Conservation (phyloP, 352 stramenopile genomes). For the Globisporangium echinulatum region DNA sequence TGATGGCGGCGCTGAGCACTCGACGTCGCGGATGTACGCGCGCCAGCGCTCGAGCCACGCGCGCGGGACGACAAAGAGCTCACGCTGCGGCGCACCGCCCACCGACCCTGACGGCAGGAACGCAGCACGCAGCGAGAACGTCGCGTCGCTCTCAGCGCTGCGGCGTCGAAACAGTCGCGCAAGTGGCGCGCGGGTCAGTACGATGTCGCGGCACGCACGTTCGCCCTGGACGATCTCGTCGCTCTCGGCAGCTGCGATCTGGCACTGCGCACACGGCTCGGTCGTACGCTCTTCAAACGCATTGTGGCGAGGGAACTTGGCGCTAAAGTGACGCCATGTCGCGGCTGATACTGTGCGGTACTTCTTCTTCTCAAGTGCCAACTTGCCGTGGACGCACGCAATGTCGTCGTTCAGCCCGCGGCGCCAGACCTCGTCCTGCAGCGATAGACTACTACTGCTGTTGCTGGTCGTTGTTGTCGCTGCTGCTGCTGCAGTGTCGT, state of each 20-base stretch:
- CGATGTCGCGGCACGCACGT: conserved; percentile 43
- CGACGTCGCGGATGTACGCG: conserved; percentile 69
- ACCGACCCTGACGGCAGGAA: conserved; percentile 31
- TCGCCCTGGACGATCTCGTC: conserved; percentile 52
- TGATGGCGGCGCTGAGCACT: conserved; percentile 24
- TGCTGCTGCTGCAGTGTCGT: conserved; percentile 11
- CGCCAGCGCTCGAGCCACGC: conserved; percentile 59
- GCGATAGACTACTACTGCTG: background rate
- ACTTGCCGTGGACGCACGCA: conserved; percentile 54
- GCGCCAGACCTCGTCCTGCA: conserved; percentile 23
- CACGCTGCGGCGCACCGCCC: conserved; percentile 15
- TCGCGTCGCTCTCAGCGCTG: conserved; percentile 16
- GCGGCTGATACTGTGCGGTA: conserved; percentile 42
- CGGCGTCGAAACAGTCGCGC: conserved; percentile 46
- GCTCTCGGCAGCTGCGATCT: conserved; percentile 35
- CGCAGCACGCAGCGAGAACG: conserved; percentile 34
- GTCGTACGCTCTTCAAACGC: conserved; percentile 26
- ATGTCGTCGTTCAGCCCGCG: conserved; percentile 66
- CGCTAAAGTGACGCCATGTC: conserved; percentile 59
- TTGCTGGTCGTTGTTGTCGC: background rate
- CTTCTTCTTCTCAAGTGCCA: conserved; percentile 61
- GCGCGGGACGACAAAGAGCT: conserved; percentile 56
- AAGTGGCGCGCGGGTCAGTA: conserved; percentile 47
- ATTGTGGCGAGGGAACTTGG: conserved; percentile 41
- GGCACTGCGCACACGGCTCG: conserved; percentile 44